A percentile compares a stretch with the other conserved stretches of the same genome.
Evolutionary conservation across 108 stramenopile species (phyloP).

Genomic region (Fragilaria crotonensis): DNA sequence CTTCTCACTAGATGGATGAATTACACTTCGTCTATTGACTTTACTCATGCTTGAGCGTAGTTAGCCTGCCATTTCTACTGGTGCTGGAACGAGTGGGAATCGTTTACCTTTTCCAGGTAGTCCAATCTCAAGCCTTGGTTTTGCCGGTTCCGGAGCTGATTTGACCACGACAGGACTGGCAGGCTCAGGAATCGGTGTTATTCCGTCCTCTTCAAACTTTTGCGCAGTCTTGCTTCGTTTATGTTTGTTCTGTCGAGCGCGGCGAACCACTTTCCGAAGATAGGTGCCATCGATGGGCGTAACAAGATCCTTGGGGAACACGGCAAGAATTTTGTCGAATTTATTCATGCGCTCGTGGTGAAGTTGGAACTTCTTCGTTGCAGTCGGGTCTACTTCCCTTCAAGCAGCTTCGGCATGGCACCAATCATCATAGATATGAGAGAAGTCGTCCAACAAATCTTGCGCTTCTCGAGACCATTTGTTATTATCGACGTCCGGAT

Average conservation of each 20-base stretch:
- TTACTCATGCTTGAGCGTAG: not conserved
- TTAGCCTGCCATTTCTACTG: no score
- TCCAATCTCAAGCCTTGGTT: not conserved
- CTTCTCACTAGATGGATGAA: conserved; percentile 19
- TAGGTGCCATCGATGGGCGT: conserved; percentile 53
- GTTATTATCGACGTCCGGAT: conserved; percentile 36
- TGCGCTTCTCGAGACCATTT: conserved; percentile 54
- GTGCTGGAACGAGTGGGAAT: not conserved
- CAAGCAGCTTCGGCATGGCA: conserved; percentile 44
- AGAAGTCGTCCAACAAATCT: conserved; percentile 43
- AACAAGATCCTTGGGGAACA: conserved; percentile 52
- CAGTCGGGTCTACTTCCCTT: conserved; percentile 15
- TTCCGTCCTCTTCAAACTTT: not conserved
- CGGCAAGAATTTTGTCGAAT: conserved; percentile 54
- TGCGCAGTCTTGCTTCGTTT: conserved; percentile 22
- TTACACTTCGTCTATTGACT: not conserved
- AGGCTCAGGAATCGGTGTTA: not conserved
- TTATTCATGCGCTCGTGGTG: conserved; percentile 54
- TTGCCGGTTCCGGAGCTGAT: not conserved
- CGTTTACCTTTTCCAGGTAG: not conserved
- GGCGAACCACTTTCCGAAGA: conserved; percentile 58
- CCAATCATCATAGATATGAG: conserved; percentile 65
- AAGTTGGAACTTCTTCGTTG: conserved; percentile 37
- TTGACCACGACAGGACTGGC: not conserved
- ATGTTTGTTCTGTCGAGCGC: conserved; percentile 53